Percentiles rank a stretch among this genome's conserved stretches.
Evolutionary conservation across 139 green algal genomes (phyloP).

Genomic region (Chlamydomonas schloesseri): DNA sequence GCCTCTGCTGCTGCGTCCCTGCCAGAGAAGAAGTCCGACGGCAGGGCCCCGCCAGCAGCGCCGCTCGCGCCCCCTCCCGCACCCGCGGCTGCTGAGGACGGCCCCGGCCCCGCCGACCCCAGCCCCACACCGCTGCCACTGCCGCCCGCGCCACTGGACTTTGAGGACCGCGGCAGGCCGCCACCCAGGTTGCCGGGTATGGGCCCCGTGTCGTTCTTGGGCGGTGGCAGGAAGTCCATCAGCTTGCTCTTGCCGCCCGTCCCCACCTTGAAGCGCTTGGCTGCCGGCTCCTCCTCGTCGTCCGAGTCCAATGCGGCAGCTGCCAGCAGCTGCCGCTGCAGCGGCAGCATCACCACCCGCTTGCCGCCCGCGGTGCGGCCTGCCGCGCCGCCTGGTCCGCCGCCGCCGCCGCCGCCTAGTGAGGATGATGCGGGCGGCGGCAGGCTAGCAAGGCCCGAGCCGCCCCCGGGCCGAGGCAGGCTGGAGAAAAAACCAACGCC

Average conservation of each 20-base stretch:
- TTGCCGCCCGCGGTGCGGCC: conserved; percentile 2
- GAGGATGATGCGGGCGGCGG: not conserved
- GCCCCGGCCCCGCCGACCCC: conserved; percentile 9
- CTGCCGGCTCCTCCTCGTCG: conserved; percentile 54
- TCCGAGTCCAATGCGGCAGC: conserved; percentile 42
- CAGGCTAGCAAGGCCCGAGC: not conserved
- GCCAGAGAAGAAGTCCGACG: not conserved
- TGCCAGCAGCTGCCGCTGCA: conserved; percentile 54
- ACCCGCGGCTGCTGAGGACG: not conserved
- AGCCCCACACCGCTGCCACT: not conserved
- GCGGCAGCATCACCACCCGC: conserved; percentile 47
- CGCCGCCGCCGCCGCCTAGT: not conserved
- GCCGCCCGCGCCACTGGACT: not conserved
- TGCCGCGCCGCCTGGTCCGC: too few relatives aligned
- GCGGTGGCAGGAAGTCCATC: conserved; percentile 71
- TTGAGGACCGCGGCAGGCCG: too few relatives aligned
- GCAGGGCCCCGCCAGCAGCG: not conserved
- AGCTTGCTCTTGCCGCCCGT: conserved; percentile 49
- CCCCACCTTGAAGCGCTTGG: conserved; percentile 21
- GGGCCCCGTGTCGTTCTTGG: conserved; percentile 51
- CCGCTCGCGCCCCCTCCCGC: not conserved
- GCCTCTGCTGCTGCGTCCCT: not conserved
- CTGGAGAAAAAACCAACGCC: not conserved
- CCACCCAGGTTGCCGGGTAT: too few relatives aligned
- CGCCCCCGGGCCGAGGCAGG: not conserved